These are phyloP conservation scores for Cenchrus purpureus DNA, from an alignment of 176 grass and related monocot genomes.

Conservation along the genomic window DNA sequence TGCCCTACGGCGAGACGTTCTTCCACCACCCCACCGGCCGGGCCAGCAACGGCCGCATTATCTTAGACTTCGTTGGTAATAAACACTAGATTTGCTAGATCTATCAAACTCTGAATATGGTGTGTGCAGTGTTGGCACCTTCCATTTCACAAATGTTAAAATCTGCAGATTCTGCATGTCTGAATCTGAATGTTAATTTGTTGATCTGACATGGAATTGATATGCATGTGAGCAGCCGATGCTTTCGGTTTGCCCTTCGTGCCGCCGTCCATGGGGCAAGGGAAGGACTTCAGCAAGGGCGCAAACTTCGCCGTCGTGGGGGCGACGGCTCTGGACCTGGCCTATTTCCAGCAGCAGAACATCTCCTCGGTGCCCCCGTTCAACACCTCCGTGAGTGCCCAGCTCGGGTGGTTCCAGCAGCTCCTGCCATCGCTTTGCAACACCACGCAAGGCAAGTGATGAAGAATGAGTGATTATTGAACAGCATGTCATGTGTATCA, in stretches of 20 bases:
- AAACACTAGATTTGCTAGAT: too few relatives aligned
- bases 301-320: conserved; percentile 53
- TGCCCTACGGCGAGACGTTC: conserved; percentile 46
- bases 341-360: conserved; percentile 44
- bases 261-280: conserved; percentile 38
- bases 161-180: neutral
- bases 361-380: conserved; percentile 26
- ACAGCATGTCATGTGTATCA: too few relatives aligned
- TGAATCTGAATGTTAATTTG: neutral
- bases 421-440: conserved; percentile 49
- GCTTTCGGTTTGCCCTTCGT: conserved; percentile 57
- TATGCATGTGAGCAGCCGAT: conserved; percentile 30
- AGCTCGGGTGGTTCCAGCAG: conserved; percentile 63
- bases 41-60: conserved; percentile 56
- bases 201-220: neutral
- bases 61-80: conserved; percentile 65
- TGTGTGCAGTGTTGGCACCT: too few relatives aligned
- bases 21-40: conserved; percentile 40
- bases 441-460: neutral
- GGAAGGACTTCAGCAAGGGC: conserved; percentile 48
- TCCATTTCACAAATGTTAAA: too few relatives aligned
- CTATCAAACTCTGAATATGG: neutral
- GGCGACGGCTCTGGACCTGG: conserved; percentile 41
- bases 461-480: too few relatives aligned
- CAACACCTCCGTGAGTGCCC: conserved; percentile 45